phyloP scores from a whole-genome alignment of 1,139 yeast species.

The Hyphopichia pseudoburtonii region DNA sequence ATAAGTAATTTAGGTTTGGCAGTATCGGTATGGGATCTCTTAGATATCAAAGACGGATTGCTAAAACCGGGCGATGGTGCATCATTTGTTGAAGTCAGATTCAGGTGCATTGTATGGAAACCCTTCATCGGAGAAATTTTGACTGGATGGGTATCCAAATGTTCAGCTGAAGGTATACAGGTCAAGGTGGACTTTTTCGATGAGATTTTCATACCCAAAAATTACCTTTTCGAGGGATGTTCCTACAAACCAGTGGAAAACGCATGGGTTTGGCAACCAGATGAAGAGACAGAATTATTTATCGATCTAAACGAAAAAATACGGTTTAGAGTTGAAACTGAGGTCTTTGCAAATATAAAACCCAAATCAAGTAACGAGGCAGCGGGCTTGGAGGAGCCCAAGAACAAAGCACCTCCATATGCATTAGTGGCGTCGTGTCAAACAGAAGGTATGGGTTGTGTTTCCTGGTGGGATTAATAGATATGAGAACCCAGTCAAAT shows the following conservation, averaged over 20 bases:
- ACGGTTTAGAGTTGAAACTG: constrained; percentile 87
- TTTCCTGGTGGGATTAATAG: constrained; percentile 86
- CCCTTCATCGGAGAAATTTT: constrained; percentile 95
- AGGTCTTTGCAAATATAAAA: constrained; percentile 76
- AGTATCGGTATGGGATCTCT: constrained; percentile 78
- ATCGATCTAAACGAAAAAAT: constrained; percentile 89
- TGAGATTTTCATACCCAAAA: constrained; percentile 85
- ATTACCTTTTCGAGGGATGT: constrained; percentile 77
- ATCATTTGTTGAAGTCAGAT: constrained; percentile 70
- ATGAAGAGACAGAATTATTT: constrained; percentile 70
- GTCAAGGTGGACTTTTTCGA: constrained; percentile 85
- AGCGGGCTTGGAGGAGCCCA: constrained; percentile 22
- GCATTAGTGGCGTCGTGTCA: constrained; percentile 90
- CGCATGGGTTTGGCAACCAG: constrained; percentile 93
- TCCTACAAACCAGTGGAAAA: constrained; percentile 70
- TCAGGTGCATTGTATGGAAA: constrained; percentile 79
- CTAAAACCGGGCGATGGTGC: constrained; percentile 97
- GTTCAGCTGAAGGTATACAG: constrained; percentile 83
- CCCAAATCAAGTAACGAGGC: constrained; percentile 68
- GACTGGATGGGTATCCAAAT: constrained; percentile 90
- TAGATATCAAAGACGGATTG: constrained; percentile 80
- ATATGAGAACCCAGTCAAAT: not conserved
- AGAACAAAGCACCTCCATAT: constrained; percentile 64
- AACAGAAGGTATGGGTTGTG: constrained; percentile 93
- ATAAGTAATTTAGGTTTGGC: constrained; percentile 83